phyloP scores from a whole-genome alignment of 108 stramenopile genomes.

The Bacterosira constricta region DNA sequence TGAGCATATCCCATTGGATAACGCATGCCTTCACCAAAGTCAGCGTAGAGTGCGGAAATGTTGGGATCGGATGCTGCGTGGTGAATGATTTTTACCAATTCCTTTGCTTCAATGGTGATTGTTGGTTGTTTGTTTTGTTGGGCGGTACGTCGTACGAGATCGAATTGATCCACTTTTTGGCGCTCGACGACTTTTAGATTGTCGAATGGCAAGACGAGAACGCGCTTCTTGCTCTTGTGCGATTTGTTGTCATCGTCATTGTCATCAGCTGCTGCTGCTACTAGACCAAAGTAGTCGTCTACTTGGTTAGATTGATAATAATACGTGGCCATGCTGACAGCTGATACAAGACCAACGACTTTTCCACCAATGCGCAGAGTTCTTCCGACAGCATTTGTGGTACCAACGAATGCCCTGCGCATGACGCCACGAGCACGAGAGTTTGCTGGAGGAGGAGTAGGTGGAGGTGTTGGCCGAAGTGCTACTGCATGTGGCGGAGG shows the following conservation, averaged over 20 bases:
- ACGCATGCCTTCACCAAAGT: slow-evolving; percentile 65
- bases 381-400: neutral
- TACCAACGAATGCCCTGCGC: neutral
- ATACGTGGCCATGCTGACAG: neutral
- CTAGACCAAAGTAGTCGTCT: neutral
- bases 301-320: neutral
- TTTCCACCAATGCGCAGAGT: neutral
- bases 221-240: slow-evolving; percentile 42
- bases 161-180: neutral
- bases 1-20: slow-evolving; percentile 67
- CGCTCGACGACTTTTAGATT: slow-evolving; percentile 65
- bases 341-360: neutral
- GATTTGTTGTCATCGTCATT: neutral
- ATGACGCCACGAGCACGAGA: neutral
- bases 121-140: slow-evolving; percentile 16
- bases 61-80: slow-evolving; percentile 69
- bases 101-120: slow-evolving; percentile 33
- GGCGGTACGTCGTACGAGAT: neutral
- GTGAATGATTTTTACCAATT: slow-evolving; percentile 69
- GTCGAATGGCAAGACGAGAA: slow-evolving; percentile 69
- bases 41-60: slow-evolving; percentile 66
- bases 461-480: no score
- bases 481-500: neutral
- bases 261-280: neutral
- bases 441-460: neutral